phyloP scores from a whole-genome alignment of 768 basidiomycete genomes.

The Kwoniella bestiolae region DNA sequence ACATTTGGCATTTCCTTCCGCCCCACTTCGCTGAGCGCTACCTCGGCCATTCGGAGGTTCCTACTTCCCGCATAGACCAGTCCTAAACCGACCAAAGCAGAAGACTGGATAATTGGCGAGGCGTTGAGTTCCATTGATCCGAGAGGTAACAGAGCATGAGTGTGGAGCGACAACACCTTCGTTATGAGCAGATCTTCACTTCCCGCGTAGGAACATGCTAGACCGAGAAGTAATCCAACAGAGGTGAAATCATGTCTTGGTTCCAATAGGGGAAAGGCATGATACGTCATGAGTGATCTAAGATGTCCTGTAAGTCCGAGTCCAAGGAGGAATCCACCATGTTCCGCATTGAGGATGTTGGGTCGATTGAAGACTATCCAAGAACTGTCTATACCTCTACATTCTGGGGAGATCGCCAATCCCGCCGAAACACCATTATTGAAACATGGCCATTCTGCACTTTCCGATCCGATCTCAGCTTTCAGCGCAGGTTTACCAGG shows the following conservation, averaged over 20 bases:
- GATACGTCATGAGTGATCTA: conserved; percentile 87
- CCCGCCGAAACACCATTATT: conserved; percentile 96
- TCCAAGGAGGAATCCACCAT: conserved; percentile 94
- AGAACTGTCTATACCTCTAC: conserved; percentile 79
- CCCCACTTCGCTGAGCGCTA: conserved; percentile 81
- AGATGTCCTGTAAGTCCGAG: conserved; percentile 91
- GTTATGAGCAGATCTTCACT: conserved; percentile 84
- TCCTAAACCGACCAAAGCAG: conserved; percentile 84
- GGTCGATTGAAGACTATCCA: conserved; percentile 96
- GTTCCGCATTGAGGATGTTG: conserved; percentile 82
- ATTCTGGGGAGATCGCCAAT: conserved; percentile 76
- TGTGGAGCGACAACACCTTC: conserved; percentile 87
- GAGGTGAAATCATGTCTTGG: conserved; percentile 96
- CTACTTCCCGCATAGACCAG: conserved; percentile 86
- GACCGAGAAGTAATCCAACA: conserved; percentile 88
- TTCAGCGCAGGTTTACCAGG: conserved; percentile 53
- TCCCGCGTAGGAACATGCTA: conserved; percentile 87
- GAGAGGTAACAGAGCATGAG: conserved; percentile 85
- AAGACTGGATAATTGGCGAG: conserved; percentile 83
- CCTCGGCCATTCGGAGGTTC: conserved; percentile 89
- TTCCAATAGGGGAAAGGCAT: conserved; percentile 91
- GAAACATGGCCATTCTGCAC: conserved; percentile 90
- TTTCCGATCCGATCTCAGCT: conserved; percentile 75
- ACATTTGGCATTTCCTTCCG: conserved; percentile 76
- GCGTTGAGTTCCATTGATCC: conserved; percentile 88